These are phyloP conservation scores for Aspergillus ochraceoroseus DNA, from an alignment of 2,329 filamentous ascomycete species.

Conservation along the genomic window DNA sequence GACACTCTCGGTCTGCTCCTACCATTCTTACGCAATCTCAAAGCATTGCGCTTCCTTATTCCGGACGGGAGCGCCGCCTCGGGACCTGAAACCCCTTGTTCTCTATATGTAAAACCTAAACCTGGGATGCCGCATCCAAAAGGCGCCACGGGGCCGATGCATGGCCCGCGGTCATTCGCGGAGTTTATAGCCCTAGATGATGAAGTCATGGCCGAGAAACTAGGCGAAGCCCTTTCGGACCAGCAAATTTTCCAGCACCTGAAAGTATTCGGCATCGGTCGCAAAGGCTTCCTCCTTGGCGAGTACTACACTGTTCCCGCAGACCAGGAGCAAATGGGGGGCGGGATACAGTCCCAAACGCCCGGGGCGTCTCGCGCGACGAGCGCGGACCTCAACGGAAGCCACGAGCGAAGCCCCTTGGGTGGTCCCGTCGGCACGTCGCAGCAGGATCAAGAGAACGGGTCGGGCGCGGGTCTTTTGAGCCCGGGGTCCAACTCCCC, in stretches of 20 bases:
- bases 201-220: slow-evolving; percentile 27
- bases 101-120: background rate
- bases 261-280: slow-evolving; percentile 38
- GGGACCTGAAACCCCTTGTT: slow-evolving; percentile 3
- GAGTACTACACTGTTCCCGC: slow-evolving; percentile 35
- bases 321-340: slow-evolving; percentile 4
- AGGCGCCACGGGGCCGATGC: too few species aligned
- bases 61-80: slow-evolving; percentile 26
- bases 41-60: slow-evolving; percentile 40
- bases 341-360: slow-evolving; percentile 16
- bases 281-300: slow-evolving; percentile 38
- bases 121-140: too few species aligned
- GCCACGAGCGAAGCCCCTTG: slow-evolving; percentile 8
- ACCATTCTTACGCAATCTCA: slow-evolving; percentile 40
- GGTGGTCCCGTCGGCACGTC: background rate
- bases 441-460: background rate
- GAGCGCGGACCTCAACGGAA: slow-evolving; percentile 9
- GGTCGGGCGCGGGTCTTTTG: background rate
- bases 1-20: slow-evolving; percentile 38
- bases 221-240: slow-evolving; percentile 33
- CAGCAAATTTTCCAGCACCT: slow-evolving; percentile 31
- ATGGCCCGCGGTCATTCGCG: slow-evolving; percentile 28
- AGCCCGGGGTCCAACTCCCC: slow-evolving; percentile 4
- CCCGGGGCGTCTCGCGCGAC: slow-evolving; percentile 14
- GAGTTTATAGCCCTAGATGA: slow-evolving; percentile 40